Percentiles rank a stretch among this genome's conserved stretches.
Evolutionary conservation across 495 filamentous ascomycete genomes (phyloP).

Genomic region (Talaromyces ruber): DNA sequence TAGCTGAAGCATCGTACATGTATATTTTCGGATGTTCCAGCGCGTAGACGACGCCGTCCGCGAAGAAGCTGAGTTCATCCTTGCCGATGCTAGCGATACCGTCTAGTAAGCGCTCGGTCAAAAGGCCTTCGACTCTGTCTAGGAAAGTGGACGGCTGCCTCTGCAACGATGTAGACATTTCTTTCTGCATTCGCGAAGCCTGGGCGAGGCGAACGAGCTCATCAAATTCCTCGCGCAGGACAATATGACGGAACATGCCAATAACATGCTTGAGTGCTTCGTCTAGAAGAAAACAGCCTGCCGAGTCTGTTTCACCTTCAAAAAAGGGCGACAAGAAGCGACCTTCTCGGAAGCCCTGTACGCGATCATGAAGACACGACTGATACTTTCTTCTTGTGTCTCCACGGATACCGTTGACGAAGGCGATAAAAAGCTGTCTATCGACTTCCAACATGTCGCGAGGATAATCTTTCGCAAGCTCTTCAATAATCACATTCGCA

Average conservation of each 20-base stretch:
- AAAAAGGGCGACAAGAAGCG: slow-evolving; percentile 25
- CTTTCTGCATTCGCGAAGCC: slow-evolving; percentile 4
- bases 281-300: slow-evolving; percentile 24
- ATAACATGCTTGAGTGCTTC: slow-evolving; percentile 31
- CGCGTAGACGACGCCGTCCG: slow-evolving; percentile 30
- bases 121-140: slow-evolving; percentile 26
- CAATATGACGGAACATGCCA: slow-evolving; percentile 31
- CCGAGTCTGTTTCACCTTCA: slow-evolving; percentile 23
- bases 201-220: slow-evolving; percentile 19
- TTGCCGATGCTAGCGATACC: slow-evolving; percentile 23
- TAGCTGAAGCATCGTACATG: not conserved
- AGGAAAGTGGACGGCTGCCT: slow-evolving; percentile 11
- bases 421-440: slow-evolving; percentile 31
- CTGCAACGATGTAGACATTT: not conserved
- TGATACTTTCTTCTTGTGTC: slow-evolving; percentile 26
- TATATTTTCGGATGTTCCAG: slow-evolving; percentile 23
- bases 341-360: slow-evolving; percentile 27
- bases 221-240: slow-evolving; percentile 29
- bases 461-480: slow-evolving; percentile 27
- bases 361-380: slow-evolving; percentile 24
- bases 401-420: slow-evolving; percentile 38
- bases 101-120: slow-evolving; percentile 25
- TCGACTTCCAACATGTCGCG: slow-evolving; percentile 33
- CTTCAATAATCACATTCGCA: slow-evolving; percentile 9
- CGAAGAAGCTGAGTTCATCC: slow-evolving; percentile 37